These are phyloP conservation scores for Candida odintsovae DNA, from an alignment of 805 yeast genomes.

Conservation along the genomic window DNA sequence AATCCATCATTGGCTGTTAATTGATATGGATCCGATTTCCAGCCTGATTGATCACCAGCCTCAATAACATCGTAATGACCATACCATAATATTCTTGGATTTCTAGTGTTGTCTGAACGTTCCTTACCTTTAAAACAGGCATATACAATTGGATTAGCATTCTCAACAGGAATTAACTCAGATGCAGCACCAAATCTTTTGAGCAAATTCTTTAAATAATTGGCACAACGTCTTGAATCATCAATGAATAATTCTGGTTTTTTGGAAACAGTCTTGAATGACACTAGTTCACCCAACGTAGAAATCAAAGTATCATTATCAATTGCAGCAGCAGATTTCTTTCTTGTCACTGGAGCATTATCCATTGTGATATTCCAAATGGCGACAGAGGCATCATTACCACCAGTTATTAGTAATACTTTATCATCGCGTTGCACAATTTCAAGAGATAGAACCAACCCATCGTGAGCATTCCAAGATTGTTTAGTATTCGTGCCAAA, in stretches of 20 bases:
- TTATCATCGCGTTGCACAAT: conserved; percentile 35
- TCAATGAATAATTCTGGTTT: conserved; percentile 61
- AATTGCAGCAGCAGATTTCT: conserved; percentile 22
- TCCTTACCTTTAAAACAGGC: conserved; percentile 57
- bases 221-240: conserved; percentile 85
- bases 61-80: conserved; percentile 96
- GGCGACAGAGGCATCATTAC: conserved; percentile 59
- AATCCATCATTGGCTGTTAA: conserved; percentile 79
- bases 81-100: conserved; percentile 69
- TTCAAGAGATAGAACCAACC: conserved; percentile 53
- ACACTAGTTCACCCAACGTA: conserved; percentile 54
- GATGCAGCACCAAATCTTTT: conserved; percentile 67
- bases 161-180: conserved; percentile 61
- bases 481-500: conserved; percentile 38
- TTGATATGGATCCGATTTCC: conserved; percentile 78
- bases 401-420: conserved; percentile 59
- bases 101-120: conserved; percentile 5
- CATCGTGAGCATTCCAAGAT: conserved; percentile 49
- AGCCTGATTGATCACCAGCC: conserved; percentile 53
- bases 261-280: conserved; percentile 75
- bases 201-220: conserved; percentile 56
- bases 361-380: conserved; percentile 55
- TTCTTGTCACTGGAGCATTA: conserved; percentile 7
- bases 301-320: conserved; percentile 60
- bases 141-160: conserved; percentile 82